These are phyloP conservation scores for Saccharomycopsis sp. DNA, from an alignment of 805 yeast genomes.

Conservation along the genomic window DNA sequence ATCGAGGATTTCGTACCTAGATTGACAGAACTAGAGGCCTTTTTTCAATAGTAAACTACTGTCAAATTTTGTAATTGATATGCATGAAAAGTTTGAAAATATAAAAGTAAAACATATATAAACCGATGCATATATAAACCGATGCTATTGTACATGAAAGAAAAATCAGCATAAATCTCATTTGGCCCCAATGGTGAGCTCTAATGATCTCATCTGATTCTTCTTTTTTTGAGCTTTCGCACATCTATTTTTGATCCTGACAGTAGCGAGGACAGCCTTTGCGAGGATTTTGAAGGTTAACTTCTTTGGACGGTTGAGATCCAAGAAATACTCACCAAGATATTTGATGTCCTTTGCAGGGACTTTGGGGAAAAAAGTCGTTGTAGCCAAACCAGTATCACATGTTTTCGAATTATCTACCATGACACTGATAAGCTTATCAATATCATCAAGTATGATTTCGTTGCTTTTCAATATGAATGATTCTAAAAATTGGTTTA, in stretches of 20 bases:
- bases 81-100: too few relatives aligned
- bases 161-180: too few relatives aligned
- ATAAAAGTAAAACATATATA: too few relatives aligned
- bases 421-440: conserved; percentile 24
- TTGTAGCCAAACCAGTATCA: too few relatives aligned
- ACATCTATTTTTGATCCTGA: conserved; percentile 24
- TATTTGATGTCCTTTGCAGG: neutral
- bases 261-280: conserved; percentile 25
- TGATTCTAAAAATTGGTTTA: conserved; percentile 26
- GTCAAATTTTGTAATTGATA: neutral
- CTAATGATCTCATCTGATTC: too few relatives aligned
- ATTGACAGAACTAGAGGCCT: conserved; percentile 29
- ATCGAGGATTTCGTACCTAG: conserved; percentile 35
- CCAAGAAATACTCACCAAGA: neutral
- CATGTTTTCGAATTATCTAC: too few relatives aligned
- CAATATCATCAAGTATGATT: conserved; percentile 25
- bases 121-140: too few relatives aligned
- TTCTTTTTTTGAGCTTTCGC: conserved; percentile 13
- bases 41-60: conserved; percentile 14
- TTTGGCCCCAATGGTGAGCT: too few relatives aligned
- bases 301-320: conserved; percentile 6
- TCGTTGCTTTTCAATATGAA: conserved; percentile 26
- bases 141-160: too few relatives aligned
- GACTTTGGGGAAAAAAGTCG: too few relatives aligned
- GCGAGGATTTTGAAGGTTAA: conserved; percentile 23